Base-by-base conservation (phyloP, 768 basidiomycete genomes). In the Termitomyces sp. region DNA sequence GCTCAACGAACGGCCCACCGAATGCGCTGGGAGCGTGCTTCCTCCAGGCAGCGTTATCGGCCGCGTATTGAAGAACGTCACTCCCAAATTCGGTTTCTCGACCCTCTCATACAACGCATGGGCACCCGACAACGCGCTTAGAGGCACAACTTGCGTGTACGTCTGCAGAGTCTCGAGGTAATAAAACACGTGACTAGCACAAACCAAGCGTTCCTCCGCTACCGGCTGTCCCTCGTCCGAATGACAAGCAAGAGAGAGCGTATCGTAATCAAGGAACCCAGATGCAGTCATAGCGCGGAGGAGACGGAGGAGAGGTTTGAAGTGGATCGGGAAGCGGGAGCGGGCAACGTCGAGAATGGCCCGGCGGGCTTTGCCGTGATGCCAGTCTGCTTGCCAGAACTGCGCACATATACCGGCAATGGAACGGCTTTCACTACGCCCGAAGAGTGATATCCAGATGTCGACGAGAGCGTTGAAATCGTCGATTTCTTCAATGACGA, bases 291-390 rank as follows among this genome's bases (percentile, higher is more conserved):
- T 84, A 1, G 92, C 78, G 8, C 90, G 83, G 1, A 94, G 78
- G 7, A 96, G 78, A 20, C 82, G 80, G 42, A 90, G 68, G 22
- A 95, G 80, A 0, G 86, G 83, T 26, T 78, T 76, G 60, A 88
- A 79, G 55, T 92, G 86, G 32, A 92, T 80, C 2, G 94, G 94
- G 71, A 94, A 98, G 2, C 91, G 83, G 9, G 88, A 82, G 3
- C 89, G 81, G 7, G 89, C 84, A 24, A 92, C 85, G 59, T 94
- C 92, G 55, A 98, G 81, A 51, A 95, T 81, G 36, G 90, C 88
- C 28, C 88, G 82, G 32, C 93, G 88, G 20, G 85, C 73, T 4
- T 80, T 77, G 48, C 83, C 83, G 38, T 79, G 76, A 40, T 83
- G 74, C 83, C 85, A 90, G 65, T 94, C 92, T 1, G 74, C 77